A percentile compares a stretch with the other conserved stretches of the same genome.
Evolutionary conservation across 225 moss, liverwort and hornwort genomes (phyloP).

Genomic region (Lunularia cruciata): DNA sequence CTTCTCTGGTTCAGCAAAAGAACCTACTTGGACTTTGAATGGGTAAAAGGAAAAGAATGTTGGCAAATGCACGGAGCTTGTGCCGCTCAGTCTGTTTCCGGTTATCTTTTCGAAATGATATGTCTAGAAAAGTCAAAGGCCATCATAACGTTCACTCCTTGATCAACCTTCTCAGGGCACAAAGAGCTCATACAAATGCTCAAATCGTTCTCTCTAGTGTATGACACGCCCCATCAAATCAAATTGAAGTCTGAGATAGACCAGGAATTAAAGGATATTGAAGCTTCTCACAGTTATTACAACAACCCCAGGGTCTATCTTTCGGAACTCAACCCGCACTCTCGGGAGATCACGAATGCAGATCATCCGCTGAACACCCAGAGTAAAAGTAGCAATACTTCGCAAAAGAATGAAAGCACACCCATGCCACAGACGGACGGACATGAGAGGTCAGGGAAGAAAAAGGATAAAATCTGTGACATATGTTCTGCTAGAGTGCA

Average conservation of each 20-base stretch:
- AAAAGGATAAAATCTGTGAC: not conserved
- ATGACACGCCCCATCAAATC: constrained; percentile 40
- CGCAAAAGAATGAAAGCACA: not conserved
- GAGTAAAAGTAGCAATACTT: not conserved
- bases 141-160: constrained; percentile 30
- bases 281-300: constrained; percentile 47
- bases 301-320: constrained; percentile 41
- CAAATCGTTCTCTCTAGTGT: constrained; percentile 39
- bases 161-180: constrained; percentile 31
- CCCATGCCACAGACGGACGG: not conserved
- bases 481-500: constrained; percentile 1
- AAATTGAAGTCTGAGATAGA: constrained; percentile 33
- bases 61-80: not conserved
- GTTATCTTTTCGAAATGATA: too few relatives aligned
- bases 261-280: constrained; percentile 37
- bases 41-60: not conserved
- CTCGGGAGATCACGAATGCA: not conserved
- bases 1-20: too few relatives aligned
- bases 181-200: constrained; percentile 36
- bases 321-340: not conserved
- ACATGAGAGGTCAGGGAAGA: too few relatives aligned
- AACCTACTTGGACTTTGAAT: too few relatives aligned
- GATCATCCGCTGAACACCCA: not conserved
- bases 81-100: too few relatives aligned
- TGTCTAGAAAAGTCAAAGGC: too few relatives aligned